phyloP scores from a whole-genome alignment of 108 stramenopile genomes.

The Epipyxis sp. region DNA sequence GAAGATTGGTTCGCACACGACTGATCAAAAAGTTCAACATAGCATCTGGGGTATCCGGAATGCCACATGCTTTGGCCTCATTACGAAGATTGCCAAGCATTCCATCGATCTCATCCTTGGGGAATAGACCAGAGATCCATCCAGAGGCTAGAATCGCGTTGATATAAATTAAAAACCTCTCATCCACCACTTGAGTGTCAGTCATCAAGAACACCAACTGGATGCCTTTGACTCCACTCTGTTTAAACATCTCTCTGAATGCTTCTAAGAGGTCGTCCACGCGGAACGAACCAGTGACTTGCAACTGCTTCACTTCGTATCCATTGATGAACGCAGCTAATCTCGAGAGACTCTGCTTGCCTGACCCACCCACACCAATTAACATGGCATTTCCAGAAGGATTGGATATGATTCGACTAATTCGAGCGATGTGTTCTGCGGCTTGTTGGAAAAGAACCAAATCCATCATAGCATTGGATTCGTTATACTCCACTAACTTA shows the following conservation, averaged over 20 bases:
- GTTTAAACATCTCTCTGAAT: conserved; percentile 68
- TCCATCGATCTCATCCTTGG: conserved; percentile 75
- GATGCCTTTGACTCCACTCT: conserved; percentile 66
- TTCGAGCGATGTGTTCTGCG: conserved; percentile 75
- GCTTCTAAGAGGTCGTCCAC: conserved; percentile 74
- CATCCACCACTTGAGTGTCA: conserved; percentile 82
- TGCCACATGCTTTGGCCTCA: conserved; percentile 71
- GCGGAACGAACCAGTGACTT: conserved; percentile 67
- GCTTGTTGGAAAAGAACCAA: conserved; percentile 81
- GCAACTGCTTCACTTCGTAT: conserved; percentile 70
- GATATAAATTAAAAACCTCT: conserved; percentile 79
- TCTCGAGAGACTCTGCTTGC: conserved; percentile 74
- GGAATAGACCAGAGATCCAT: conserved; percentile 78
- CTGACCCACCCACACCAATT: conserved; percentile 80
- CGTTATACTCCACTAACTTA: conserved; percentile 78
- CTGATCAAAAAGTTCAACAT: conserved; percentile 68
- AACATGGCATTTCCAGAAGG: conserved; percentile 82
- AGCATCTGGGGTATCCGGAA: conserved; percentile 68
- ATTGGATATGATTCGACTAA: conserved; percentile 73
- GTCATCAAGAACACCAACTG: conserved; percentile 75
- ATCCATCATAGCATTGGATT: conserved; percentile 78
- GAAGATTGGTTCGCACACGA: conserved; percentile 69
- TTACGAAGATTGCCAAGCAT: conserved; percentile 66
- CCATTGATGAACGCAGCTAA: conserved; percentile 79
- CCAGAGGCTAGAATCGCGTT: conserved; percentile 79